Evolutionary conservation across 352 stramenopile species (phyloP).

Genomic region (Blastocystis hominis): DNA sequence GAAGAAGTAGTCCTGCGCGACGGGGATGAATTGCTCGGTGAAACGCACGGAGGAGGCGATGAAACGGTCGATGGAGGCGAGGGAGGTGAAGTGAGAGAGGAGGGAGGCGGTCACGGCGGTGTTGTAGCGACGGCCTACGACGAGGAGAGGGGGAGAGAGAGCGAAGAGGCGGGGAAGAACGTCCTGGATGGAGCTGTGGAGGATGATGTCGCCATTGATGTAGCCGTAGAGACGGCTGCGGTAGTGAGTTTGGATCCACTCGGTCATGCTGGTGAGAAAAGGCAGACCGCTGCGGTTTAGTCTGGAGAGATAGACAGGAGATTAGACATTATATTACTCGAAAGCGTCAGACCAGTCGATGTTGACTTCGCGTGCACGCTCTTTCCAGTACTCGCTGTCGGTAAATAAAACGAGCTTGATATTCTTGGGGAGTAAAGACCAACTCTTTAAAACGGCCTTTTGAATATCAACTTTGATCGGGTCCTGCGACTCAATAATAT

Average conservation of each 20-base stretch:
- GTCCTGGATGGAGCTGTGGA: neutral
- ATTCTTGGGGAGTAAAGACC: neutral
- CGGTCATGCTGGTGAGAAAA: neutral
- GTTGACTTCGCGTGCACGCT: neutral
- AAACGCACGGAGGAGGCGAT: neutral
- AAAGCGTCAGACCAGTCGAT: neutral
- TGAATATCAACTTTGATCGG: neutral
- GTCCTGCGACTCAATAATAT: neutral
- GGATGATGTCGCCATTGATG: neutral
- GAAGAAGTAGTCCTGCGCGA: slow-evolving; percentile 11
- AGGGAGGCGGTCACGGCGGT: neutral
- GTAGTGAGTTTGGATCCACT: neutral
- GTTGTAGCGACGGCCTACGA: neutral
- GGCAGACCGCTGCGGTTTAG: neutral
- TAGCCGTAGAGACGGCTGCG: neutral
- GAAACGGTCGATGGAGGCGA: neutral
- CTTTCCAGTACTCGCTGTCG: slow-evolving; percentile 21
- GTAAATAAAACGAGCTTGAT: neutral
- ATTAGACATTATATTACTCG: neutral
- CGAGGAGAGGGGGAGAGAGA: neutral
- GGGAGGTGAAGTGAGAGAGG: neutral
- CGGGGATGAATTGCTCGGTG: slow-evolving; percentile 2
- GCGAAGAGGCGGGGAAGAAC: neutral
- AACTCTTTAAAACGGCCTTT: slow-evolving; percentile 4
- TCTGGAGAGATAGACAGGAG: neutral